Base-by-base conservation (phyloP, 1,284 basidiomycete genomes). In the Rhizoctonia solani region DNA sequence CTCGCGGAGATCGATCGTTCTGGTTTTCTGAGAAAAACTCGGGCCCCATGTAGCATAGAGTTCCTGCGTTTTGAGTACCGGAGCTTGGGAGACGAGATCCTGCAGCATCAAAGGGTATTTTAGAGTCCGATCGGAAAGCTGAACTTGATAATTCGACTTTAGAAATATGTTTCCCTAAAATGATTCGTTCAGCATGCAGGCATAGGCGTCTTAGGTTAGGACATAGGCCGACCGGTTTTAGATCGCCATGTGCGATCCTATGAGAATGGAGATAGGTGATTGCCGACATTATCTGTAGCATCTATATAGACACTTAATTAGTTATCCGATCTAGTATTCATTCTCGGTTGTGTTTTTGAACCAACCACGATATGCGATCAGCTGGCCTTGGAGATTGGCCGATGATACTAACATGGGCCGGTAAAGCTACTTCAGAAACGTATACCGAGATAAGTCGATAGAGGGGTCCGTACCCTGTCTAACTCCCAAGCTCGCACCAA, bases 321-420 rank as follows among this genome's bases (percentile, higher is more conserved):
- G 32, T 27, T 41, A 46, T 4, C 3, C n/a, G 27, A 4, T 11
- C 5, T 11, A 2, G 21, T n/a, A 14, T 29, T 16, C 32, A 13
- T 13, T n/a, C n/a, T n/a, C n/a, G n/a, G n/a, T n/a, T n/a, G n/a
- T n/a, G n/a, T n/a, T n/a, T n/a, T n/a, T n/a, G n/a, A n/a, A n/a
- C n/a, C n/a, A n/a, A n/a, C n/a, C n/a, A n/a, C n/a, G 63, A 66
- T 46, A 66, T 46, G 25, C 63, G 41, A n/a, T 66, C 63, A 1
- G 63, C 37, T 23, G 41, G 32, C 5, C 14, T 23, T 4, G 29
- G 52, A 13, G 34, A 11, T 9, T 6, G 21, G n/a, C 25, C 23
- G 6, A 11, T 27, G 13, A 52, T 23, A n/a, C n/a, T n/a, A n/a
- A n/a, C n/a, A n/a, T n/a, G n/a, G n/a, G n/a, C n/a, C n/a, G n/a